phyloP scores from a whole-genome alignment of 768 basidiomycete species.

The Podaxis mareebaensis region DNA sequence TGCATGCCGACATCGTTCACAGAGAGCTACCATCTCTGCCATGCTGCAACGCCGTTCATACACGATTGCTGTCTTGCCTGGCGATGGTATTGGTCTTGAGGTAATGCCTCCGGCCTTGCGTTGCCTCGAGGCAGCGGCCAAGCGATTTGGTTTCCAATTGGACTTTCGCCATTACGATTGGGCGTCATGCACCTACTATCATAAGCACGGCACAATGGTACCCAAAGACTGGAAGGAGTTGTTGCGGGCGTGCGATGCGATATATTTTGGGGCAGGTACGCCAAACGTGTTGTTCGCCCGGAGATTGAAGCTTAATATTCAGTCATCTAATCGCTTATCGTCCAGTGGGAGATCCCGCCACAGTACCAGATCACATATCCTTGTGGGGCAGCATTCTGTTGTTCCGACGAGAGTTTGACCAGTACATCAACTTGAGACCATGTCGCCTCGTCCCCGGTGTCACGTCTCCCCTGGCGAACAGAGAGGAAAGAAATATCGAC shows the following conservation, averaged over 20 bases:
- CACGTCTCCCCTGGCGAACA: constrained; percentile 45
- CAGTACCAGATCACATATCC: constrained; percentile 57
- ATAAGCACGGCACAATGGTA: constrained; percentile 46
- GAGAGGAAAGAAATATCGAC: constrained; percentile 42
- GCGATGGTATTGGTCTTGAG: constrained; percentile 56
- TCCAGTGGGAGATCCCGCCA: constrained; percentile 46
- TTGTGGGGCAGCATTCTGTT: constrained; percentile 52
- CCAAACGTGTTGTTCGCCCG: constrained; percentile 15
- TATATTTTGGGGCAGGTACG: constrained; percentile 48
- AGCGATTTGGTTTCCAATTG: constrained; percentile 44
- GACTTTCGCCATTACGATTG: constrained; percentile 49
- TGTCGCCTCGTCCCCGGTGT: constrained; percentile 50
- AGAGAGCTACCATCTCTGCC: constrained; percentile 1
- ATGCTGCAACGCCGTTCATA: constrained; percentile 28
- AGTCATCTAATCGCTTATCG: constrained; percentile 19
- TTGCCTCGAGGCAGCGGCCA: constrained; percentile 43
- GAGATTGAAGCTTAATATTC: constrained; percentile 2
- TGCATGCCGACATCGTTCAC: not conserved
- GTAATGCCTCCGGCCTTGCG: constrained; percentile 50
- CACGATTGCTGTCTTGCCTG: constrained; percentile 50
- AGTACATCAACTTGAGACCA: constrained; percentile 52
- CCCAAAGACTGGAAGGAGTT: constrained; percentile 42
- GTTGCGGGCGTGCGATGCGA: constrained; percentile 43
- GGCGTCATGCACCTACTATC: constrained; percentile 48
- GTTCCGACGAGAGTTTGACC: constrained; percentile 53